These are phyloP conservation scores for Ammopiptanthus mongolicus DNA, from an alignment of 306 rosid species.

Conservation along the genomic window DNA sequence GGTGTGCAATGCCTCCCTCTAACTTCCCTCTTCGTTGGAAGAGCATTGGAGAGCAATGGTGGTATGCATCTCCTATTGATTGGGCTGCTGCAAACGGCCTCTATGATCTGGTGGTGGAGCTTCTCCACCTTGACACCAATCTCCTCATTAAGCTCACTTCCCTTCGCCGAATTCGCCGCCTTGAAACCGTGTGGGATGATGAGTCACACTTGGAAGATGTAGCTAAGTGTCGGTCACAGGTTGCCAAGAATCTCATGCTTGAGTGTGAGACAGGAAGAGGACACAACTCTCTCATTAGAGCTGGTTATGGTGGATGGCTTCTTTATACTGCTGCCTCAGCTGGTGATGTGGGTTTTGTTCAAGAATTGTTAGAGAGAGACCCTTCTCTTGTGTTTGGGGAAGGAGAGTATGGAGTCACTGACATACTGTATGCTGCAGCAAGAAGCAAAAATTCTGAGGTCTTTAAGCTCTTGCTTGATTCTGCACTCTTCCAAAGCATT, in stretches of 20 bases:
- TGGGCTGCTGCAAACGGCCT: constrained; percentile 90
- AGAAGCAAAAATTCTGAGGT: constrained; percentile 64
- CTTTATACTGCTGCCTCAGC: constrained; percentile 93
- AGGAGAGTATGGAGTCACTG: constrained; percentile 90
- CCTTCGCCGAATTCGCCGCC: constrained; percentile 85
- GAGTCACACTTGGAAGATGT: constrained; percentile 51
- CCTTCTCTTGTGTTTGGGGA: constrained; percentile 75
- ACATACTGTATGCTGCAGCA: constrained; percentile 74
- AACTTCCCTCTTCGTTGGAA: constrained; percentile 90
- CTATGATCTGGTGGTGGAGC: constrained; percentile 79
- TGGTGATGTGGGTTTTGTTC: constrained; percentile 65
- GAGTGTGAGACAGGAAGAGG: constrained; percentile 49
- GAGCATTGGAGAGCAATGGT: constrained; percentile 91
- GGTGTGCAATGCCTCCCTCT: constrained; percentile 34
- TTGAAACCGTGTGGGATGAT: constrained; percentile 91
- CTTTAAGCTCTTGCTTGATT: constrained; percentile 52
- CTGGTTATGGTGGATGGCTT: constrained; percentile 98
- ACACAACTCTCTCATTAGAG: constrained; percentile 61
- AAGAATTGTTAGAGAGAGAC: constrained; percentile 50
- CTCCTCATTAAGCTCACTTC: constrained; percentile 88
- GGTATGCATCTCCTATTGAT: constrained; percentile 92
- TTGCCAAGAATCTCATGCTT: constrained; percentile 54
- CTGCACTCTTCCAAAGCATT: constrained; percentile 35
- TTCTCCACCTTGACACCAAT: constrained; percentile 79
- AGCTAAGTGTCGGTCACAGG: constrained; percentile 63